A percentile compares a stretch with the other conserved stretches of the same genome.
These are phyloP conservation scores for Aureobasidium sp. DNA, from an alignment of 2,329 filamentous ascomycete genomes.

Conservation along the genomic window DNA sequence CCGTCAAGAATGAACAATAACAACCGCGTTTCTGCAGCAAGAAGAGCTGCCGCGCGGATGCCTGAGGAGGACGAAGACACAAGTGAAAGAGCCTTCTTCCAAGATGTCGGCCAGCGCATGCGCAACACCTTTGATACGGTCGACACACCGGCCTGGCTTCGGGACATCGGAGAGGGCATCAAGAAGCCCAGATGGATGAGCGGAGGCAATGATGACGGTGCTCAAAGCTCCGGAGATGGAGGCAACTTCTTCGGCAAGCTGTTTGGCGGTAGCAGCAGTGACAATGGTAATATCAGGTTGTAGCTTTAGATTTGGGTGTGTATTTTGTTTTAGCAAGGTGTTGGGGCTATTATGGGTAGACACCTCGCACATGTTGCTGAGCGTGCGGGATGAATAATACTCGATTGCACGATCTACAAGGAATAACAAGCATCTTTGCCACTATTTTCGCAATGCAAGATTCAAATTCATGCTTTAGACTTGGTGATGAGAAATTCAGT, in stretches of 20 bases:
- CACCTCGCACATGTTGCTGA: neutral
- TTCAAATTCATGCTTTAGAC: too few relatives aligned
- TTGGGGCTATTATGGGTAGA: neutral
- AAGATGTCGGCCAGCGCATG: conserved; percentile 74
- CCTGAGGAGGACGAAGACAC: conserved; percentile 49
- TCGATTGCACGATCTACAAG: neutral
- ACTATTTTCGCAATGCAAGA: neutral
- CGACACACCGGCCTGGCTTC: conserved; percentile 75
- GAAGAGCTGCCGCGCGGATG: conserved; percentile 3
- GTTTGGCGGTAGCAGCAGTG: conserved; percentile 27
- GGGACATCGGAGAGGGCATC: conserved; percentile 60
- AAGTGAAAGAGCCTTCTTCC: conserved; percentile 69
- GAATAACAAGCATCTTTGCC: neutral
- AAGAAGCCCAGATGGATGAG: conserved; percentile 79
- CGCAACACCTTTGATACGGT: conserved; percentile 86
- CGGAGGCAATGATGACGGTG: conserved; percentile 30
- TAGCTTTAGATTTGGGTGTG: neutral
- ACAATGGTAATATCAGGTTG: conserved; percentile 15
- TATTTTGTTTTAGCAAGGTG: conserved; percentile 1
- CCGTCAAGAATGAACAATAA: conserved; percentile 12
- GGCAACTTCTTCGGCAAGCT: conserved; percentile 24
- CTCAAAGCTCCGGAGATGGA: conserved; percentile 18
- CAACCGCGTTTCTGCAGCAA: neutral
- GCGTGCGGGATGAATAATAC: too few relatives aligned
- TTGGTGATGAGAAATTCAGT: too few relatives aligned